Evolutionary conservation across 345 rosid genomes (phyloP).

Genomic region (Geranium rotundifolium): DNA sequence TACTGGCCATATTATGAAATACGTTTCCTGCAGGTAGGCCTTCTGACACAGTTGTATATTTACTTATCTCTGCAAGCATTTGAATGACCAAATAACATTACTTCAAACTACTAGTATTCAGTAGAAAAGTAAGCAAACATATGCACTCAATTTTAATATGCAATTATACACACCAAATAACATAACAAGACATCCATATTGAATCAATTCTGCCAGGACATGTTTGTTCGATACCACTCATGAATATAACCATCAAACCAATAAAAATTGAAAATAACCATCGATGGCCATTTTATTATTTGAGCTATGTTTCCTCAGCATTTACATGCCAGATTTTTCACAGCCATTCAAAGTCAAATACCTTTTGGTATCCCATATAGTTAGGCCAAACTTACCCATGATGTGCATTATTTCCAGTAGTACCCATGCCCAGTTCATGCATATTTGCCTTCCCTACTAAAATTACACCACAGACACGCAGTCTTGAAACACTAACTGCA

Average conservation of each 20-base stretch:
- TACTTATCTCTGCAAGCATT: background rate
- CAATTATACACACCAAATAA: background rate
- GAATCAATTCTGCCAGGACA: too few relatives aligned
- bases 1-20: background rate
- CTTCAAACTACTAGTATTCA: background rate
- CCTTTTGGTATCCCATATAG: background rate
- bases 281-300: too few relatives aligned
- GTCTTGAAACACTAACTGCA: constrained; percentile 58
- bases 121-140: background rate
- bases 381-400: constrained; percentile 49
- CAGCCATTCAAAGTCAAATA: too few relatives aligned
- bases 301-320: too few relatives aligned
- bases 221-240: too few relatives aligned
- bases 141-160: background rate
- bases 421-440: constrained; percentile 95
- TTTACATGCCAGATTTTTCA: too few relatives aligned
- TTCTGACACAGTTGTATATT: background rate
- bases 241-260: too few relatives aligned
- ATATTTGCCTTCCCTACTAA: constrained; percentile 82
- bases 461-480: constrained; percentile 72
- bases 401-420: constrained; percentile 84
- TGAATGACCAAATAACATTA: background rate
- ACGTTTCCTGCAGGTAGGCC: background rate
- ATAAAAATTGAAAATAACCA: too few relatives aligned
- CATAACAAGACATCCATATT: too few relatives aligned